These are phyloP conservation scores for Trichoderma afroharzianum DNA, from an alignment of 2,329 filamentous ascomycete genomes.

Conservation along the genomic window DNA sequence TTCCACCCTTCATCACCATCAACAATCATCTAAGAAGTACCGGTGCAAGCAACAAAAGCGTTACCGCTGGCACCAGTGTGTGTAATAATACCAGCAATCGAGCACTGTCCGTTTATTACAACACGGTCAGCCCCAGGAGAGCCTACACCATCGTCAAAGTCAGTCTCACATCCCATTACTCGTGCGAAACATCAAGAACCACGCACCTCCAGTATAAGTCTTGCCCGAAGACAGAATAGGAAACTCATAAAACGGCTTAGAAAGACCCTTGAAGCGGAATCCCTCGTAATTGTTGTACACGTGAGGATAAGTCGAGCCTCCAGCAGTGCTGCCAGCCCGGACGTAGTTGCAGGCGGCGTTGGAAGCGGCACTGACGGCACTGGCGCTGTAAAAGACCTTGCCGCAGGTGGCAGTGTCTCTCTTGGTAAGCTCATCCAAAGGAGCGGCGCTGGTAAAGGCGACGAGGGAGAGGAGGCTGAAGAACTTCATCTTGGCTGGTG, in stretches of 20 bases:
- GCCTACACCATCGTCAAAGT: not conserved
- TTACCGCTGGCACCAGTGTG: slow-evolving; percentile 67
- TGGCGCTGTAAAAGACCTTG: slow-evolving; percentile 27
- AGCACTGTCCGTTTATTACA: slow-evolving; percentile 51
- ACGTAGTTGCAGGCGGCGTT: slow-evolving; percentile 27
- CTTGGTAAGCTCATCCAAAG: slow-evolving; percentile 20
- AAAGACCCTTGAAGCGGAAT: slow-evolving; percentile 29
- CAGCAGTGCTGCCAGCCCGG: slow-evolving; percentile 22
- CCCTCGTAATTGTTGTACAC: slow-evolving; percentile 37
- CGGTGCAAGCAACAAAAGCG: slow-evolving; percentile 59
- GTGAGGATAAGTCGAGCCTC: slow-evolving; percentile 36
- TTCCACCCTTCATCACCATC: too few species aligned
- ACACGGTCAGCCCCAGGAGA: slow-evolving; percentile 63
- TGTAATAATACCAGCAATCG: slow-evolving; percentile 62
- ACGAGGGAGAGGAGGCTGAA: slow-evolving; percentile 29
- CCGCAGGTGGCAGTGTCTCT: slow-evolving; percentile 27
- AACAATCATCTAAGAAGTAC: not conserved
- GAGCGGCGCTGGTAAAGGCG: slow-evolving; percentile 28
- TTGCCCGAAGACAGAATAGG: slow-evolving; percentile 31
- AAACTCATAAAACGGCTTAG: slow-evolving; percentile 38
- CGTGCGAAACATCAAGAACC: not conserved
- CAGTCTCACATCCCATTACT: not conserved
- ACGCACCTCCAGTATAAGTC: slow-evolving; percentile 34
- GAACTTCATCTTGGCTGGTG: slow-evolving; percentile 25
- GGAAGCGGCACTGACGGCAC: slow-evolving; percentile 29